Base-by-base conservation (phyloP, 345 rosid genomes). In the Psidium guajava region DNA sequence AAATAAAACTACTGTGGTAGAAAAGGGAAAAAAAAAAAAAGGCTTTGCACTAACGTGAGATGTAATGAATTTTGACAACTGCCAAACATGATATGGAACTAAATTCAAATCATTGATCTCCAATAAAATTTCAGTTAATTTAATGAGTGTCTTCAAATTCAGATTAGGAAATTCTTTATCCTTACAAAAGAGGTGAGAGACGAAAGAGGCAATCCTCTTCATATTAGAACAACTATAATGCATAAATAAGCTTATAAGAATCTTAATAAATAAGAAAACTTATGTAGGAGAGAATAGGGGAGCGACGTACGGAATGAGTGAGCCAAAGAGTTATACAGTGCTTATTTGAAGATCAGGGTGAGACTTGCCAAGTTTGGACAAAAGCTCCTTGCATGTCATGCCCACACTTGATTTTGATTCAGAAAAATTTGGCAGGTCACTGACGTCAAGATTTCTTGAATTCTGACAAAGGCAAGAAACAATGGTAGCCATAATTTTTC, bases 381-480 rank as follows among this genome's bases (percentile, higher is more conserved):
- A 58, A 51, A 91, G 85, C 15, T 91, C 90, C 12, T 85, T 83
- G 82, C 90, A 90, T 5, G 89, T 83, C 82, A 89, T 81, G 49
- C 86, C 86, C 54, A 55, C 55, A 58, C 85, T 85, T 86, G 88
- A 85, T 36, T 50, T 74, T 81, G 86, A 90, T 82, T 84, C 86
- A 47, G 89, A 85, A 87, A 92, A 89, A 58, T 84, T 75, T 57
- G 95, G 95, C 82, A 95, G 89, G 85, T 85, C 89, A 73, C 84
- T 84, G 49, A 86, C 51, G 58, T 91, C 87, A 84, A 80, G 59
- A 87, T 91, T 90, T 56, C 73, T 54, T 28, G 90, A 85, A 83
- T 89, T 89, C 83, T 89, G 88, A 82, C 91, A 93, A 25, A 95
- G 87, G 90, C 92, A 93, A 44, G 84, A 73, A 91, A 93, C 54